Evolutionary conservation across 1,284 basidiomycete species (phyloP).

Genomic region (Ustilago cynodontis): DNA sequence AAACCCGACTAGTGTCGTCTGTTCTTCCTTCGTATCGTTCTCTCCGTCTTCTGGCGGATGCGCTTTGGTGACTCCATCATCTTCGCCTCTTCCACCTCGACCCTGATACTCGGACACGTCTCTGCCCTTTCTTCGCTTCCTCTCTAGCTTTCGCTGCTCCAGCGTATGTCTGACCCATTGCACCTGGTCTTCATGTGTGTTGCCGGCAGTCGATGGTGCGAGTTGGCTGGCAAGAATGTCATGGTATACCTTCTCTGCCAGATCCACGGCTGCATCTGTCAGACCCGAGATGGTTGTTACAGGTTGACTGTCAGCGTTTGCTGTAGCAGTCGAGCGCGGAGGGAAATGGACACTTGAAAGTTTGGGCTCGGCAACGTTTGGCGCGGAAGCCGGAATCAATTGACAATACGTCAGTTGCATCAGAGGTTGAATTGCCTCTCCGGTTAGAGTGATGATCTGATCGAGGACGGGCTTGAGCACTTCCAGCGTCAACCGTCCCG

Average conservation of each 20-base stretch:
- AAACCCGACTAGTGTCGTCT: conserved; percentile 20
- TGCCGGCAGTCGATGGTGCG: not conserved
- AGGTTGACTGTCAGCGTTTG: not conserved
- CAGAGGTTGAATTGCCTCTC: conserved; percentile 14
- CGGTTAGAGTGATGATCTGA: conserved; percentile 14
- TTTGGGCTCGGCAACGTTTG: not conserved
- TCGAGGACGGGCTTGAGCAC: conserved; percentile 31
- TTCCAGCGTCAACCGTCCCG: conserved; percentile 4
- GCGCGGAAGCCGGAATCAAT: not conserved
- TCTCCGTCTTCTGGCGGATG: not conserved
- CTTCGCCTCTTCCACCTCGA: conserved; percentile 47
- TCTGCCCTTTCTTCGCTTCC: conserved; percentile 24
- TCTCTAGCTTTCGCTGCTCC: conserved; percentile 76
- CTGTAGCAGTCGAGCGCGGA: conserved; percentile 1
- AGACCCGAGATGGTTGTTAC: conserved; percentile 33
- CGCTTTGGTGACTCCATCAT: conserved; percentile 36
- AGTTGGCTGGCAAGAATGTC: conserved; percentile 67
- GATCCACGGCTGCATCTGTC: conserved; percentile 30
- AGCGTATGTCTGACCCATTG: conserved; percentile 74
- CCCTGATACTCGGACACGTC: conserved; percentile 58
- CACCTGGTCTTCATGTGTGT: conserved; percentile 58
- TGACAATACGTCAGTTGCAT: conserved; percentile 43
- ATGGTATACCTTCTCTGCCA: conserved; percentile 53
- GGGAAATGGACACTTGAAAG: conserved; percentile 38
- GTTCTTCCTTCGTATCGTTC: not conserved